phyloP scores from a whole-genome alignment of 306 rosid genomes.

The Castanea crenata region DNA sequence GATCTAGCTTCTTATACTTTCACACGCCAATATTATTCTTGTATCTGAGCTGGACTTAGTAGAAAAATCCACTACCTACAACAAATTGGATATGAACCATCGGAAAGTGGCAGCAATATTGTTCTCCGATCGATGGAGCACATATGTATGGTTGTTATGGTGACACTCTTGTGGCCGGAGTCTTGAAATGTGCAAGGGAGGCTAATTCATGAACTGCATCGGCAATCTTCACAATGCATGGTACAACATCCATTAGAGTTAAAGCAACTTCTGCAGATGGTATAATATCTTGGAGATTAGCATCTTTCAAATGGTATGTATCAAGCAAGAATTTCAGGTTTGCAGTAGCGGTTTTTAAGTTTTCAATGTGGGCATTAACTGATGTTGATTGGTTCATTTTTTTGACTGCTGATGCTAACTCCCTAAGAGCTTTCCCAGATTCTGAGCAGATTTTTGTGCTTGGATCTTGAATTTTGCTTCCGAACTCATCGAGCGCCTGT shows the following conservation, averaged over 20 bases:
- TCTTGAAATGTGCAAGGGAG: slow-evolving; percentile 3
- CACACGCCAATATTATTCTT: no score
- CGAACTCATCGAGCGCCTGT: slow-evolving; percentile 27
- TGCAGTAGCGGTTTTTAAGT: slow-evolving; percentile 23
- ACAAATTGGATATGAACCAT: no score
- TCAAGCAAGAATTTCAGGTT: slow-evolving; percentile 20
- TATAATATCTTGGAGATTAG: neutral
- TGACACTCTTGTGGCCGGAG: neutral
- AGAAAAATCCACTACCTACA: no score
- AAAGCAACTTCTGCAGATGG: slow-evolving; percentile 1
- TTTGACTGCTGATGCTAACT: slow-evolving; percentile 28
- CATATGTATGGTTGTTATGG: neutral
- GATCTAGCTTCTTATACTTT: no score
- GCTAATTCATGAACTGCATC: slow-evolving; percentile 16
- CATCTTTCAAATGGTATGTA: neutral
- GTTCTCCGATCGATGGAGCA: no score
- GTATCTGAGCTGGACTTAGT: no score
- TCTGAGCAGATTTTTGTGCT: slow-evolving; percentile 38
- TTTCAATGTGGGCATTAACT: slow-evolving; percentile 24
- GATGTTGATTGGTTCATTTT: slow-evolving; percentile 28
- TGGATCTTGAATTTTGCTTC: slow-evolving; percentile 35
- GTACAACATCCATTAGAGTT: slow-evolving; percentile 5
- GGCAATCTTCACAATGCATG: neutral
- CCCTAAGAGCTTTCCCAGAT: slow-evolving; percentile 36
- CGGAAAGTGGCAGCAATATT: no score